Conservation (phyloP, 495 filamentous ascomycete genomes). For the Neurospora sp. region DNA sequence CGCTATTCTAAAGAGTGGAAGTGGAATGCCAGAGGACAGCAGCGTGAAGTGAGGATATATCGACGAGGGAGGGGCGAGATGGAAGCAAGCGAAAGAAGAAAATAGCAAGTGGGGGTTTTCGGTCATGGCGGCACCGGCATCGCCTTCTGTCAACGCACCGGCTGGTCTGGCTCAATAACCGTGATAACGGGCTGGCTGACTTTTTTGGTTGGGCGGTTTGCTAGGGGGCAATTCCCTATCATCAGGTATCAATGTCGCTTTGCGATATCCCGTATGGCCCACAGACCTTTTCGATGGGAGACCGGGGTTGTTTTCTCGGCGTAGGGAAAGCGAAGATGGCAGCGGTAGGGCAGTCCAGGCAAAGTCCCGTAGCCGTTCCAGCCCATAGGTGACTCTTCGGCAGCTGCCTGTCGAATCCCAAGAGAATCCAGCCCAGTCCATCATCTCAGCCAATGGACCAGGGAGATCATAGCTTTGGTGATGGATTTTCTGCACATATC, state of each 20-base stretch:
- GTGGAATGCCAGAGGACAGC: background rate
- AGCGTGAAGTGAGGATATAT: background rate
- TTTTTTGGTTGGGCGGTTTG: background rate
- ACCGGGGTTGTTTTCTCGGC: background rate
- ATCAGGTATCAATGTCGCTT: background rate
- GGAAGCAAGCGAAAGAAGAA: background rate
- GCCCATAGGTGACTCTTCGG: background rate
- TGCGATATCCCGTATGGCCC: background rate
- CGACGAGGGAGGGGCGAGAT: background rate
- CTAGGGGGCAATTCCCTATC: background rate
- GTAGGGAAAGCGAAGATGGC: background rate
- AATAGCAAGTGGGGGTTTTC: background rate
- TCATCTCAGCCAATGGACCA: background rate
- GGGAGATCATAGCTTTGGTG: background rate
- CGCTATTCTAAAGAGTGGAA: background rate
- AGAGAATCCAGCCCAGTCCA: background rate
- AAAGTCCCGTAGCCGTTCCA: background rate
- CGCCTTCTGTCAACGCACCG: background rate
- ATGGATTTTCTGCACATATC: background rate
- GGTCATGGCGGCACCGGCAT: background rate
- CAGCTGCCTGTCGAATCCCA: background rate
- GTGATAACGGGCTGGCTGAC: background rate
- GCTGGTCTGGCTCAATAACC: background rate
- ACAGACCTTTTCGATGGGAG: background rate
- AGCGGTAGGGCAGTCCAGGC: background rate